Evolutionary conservation across 2,329 filamentous ascomycete species (phyloP).

Genomic region (Ceratocystiopsis sp.): DNA sequence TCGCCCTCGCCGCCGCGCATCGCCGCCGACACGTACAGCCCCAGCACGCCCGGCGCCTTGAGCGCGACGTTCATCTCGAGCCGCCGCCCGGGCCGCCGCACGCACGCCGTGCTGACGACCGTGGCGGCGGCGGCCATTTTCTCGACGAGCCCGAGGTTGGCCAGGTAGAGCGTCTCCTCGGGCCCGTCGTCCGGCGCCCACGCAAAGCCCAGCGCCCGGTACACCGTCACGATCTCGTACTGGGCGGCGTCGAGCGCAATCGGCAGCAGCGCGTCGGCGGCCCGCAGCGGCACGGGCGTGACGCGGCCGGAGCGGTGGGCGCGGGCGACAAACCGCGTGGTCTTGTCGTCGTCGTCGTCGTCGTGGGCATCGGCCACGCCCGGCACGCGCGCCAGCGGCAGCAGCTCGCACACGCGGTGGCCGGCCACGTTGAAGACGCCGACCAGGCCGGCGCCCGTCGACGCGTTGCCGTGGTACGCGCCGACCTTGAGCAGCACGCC

Average conservation of each 20-base stretch:
- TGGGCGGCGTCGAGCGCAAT: slow-evolving; percentile 46
- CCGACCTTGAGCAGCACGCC: slow-evolving; percentile 58
- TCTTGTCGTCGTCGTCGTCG: neutral
- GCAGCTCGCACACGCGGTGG: slow-evolving; percentile 45
- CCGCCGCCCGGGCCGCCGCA: slow-evolving; percentile 28
- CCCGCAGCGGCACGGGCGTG: slow-evolving; percentile 30
- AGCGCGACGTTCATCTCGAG: slow-evolving; percentile 50
- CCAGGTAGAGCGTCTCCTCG: slow-evolving; percentile 35
- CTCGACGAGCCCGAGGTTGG: slow-evolving; percentile 59
- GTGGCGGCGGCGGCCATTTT: slow-evolving; percentile 87
- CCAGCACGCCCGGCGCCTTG: slow-evolving; percentile 64
- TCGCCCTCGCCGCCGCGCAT: no score
- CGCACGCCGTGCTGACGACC: slow-evolving; percentile 42
- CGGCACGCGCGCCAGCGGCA: slow-evolving; percentile 56
- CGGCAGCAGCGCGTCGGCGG: slow-evolving; percentile 32
- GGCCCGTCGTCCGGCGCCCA: slow-evolving; percentile 23
- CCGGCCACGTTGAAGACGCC: slow-evolving; percentile 71
- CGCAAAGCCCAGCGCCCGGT: slow-evolving; percentile 42
- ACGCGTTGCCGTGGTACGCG: slow-evolving; percentile 49
- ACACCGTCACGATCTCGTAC: slow-evolving; percentile 70
- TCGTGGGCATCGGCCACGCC: slow-evolving; percentile 35
- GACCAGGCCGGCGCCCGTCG: slow-evolving; percentile 51
- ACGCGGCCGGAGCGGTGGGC: slow-evolving; percentile 52
- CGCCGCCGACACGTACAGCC: slow-evolving; percentile 54
- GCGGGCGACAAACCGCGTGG: slow-evolving; percentile 50